Evolutionary conservation across 768 basidiomycete species (phyloP).

Genomic region (Asterophora lycoperdoides): DNA sequence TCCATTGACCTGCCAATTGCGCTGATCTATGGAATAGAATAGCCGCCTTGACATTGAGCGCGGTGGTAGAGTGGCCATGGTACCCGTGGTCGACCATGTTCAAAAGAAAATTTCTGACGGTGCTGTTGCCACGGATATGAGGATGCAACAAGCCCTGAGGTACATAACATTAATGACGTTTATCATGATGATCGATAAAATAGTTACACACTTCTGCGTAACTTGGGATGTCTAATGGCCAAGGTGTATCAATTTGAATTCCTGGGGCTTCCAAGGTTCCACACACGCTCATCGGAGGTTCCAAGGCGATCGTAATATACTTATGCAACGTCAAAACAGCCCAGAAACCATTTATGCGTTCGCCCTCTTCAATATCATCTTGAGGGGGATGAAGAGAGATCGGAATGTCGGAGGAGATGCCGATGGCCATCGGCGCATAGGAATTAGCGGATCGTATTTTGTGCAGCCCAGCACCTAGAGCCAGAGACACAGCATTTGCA

Average conservation of each 20-base stretch:
- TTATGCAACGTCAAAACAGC: conserved; percentile 56
- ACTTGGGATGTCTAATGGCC: conserved; percentile 41
- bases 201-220: conserved; percentile 33
- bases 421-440: conserved; percentile 31
- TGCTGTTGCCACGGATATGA: conserved; percentile 42
- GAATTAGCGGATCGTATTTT: conserved; percentile 36
- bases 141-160: conserved; percentile 43
- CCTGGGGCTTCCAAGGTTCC: conserved; percentile 49
- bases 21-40: conserved; percentile 57
- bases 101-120: conserved; percentile 46
- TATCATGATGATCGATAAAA: conserved; percentile 4
- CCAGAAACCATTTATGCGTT: conserved; percentile 68
- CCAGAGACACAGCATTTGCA: conserved; percentile 49
- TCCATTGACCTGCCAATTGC: conserved; percentile 47
- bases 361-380: conserved; percentile 56
- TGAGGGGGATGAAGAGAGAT: conserved; percentile 36
- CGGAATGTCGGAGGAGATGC: conserved; percentile 39
- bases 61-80: conserved; percentile 34
- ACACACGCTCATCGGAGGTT: conserved; percentile 49
- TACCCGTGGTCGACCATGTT: conserved; percentile 28
- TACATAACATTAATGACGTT: conserved; percentile 11
- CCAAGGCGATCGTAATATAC: conserved; percentile 49
- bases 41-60: conserved; percentile 49
- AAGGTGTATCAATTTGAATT: conserved; percentile 49
- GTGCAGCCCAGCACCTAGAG: conserved; percentile 45